Evolutionary conservation across 1,139 yeast genomes (phyloP).

Genomic region (Geotrichum carabidarum): DNA sequence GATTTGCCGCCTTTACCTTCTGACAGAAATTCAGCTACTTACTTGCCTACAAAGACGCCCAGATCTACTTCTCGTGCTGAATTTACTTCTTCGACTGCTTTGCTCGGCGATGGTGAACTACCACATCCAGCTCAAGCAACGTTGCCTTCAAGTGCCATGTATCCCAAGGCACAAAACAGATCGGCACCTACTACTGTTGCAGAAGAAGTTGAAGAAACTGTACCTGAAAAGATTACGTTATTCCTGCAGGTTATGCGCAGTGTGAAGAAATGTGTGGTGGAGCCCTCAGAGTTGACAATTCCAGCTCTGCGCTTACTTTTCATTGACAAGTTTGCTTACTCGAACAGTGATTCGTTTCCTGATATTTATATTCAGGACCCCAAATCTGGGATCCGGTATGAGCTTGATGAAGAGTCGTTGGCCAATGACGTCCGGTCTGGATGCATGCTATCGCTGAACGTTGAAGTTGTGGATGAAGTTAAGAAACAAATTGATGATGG

Average conservation of each 20-base stretch:
- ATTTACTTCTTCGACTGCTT: slow-evolving; percentile 26
- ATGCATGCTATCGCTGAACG: slow-evolving; percentile 53
- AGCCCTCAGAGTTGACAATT: slow-evolving; percentile 49
- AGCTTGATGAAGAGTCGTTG: slow-evolving; percentile 66
- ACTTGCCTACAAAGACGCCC: slow-evolving; percentile 29
- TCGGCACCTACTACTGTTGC: not conserved
- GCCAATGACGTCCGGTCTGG: slow-evolving; percentile 54
- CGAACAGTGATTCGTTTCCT: slow-evolving; percentile 61
- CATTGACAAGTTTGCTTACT: slow-evolving; percentile 78
- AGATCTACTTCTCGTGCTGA: slow-evolving; percentile 30
- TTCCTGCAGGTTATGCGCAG: slow-evolving; percentile 55
- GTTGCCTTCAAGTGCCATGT: not conserved
- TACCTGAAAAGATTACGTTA: slow-evolving; percentile 33
- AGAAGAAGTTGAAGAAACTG: slow-evolving; percentile 4
- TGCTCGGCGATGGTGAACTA: slow-evolving; percentile 18
- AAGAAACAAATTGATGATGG: slow-evolving; percentile 36
- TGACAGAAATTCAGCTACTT: slow-evolving; percentile 17
- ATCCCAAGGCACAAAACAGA: not conserved
- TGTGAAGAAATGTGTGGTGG: slow-evolving; percentile 56
- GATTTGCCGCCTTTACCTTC: slow-evolving; percentile 20
- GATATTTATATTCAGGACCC: slow-evolving; percentile 73
- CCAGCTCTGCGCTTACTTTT: slow-evolving; percentile 68
- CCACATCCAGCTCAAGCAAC: slow-evolving; percentile 8
- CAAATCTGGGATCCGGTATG: slow-evolving; percentile 58
- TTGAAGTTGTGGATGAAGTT: slow-evolving; percentile 36